Percentiles rank a stretch among this genome's conserved stretches.
phyloP scores from a whole-genome alignment of 108 stramenopile genomes.

The Nannochloropsis oceanica region DNA sequence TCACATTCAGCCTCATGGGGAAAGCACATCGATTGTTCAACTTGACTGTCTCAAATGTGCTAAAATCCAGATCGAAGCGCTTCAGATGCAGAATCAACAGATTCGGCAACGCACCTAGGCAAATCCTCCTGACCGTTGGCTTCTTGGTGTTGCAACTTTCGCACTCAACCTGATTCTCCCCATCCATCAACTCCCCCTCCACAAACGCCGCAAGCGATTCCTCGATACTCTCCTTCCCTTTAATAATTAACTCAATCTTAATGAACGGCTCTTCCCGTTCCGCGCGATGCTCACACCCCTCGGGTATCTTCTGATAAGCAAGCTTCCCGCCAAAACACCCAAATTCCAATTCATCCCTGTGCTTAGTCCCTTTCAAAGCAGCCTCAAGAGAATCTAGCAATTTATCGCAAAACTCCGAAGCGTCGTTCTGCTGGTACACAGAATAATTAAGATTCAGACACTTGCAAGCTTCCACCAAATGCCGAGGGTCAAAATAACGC shows the following conservation, averaged over 20 bases:
- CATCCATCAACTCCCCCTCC: constrained; percentile 88
- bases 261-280: constrained; percentile 77
- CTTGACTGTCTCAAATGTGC: constrained; percentile 96
- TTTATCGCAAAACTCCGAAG: constrained; percentile 90
- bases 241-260: constrained; percentile 80
- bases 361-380: constrained; percentile 51
- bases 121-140: constrained; percentile 69
- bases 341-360: constrained; percentile 1
- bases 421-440: constrained; percentile 97
- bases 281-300: constrained; percentile 41
- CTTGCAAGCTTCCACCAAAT: constrained; percentile 76
- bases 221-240: constrained; percentile 74
- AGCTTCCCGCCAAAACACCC: constrained; percentile 10
- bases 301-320: constrained; percentile 8
- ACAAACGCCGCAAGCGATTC: constrained; percentile 79
- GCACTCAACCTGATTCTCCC: constrained; percentile 69
- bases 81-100: constrained; percentile 82
- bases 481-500: constrained; percentile 75
- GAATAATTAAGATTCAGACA: constrained; percentile 89
- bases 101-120: constrained; percentile 72
- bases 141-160: constrained; percentile 86
- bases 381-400: constrained; percentile 78
- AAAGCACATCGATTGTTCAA: constrained; percentile 86
- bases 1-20: constrained; percentile 77
- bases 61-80: constrained; percentile 92